Conservation (phyloP, 495 filamentous ascomycete species). For the Penicillium mononematosum region DNA sequence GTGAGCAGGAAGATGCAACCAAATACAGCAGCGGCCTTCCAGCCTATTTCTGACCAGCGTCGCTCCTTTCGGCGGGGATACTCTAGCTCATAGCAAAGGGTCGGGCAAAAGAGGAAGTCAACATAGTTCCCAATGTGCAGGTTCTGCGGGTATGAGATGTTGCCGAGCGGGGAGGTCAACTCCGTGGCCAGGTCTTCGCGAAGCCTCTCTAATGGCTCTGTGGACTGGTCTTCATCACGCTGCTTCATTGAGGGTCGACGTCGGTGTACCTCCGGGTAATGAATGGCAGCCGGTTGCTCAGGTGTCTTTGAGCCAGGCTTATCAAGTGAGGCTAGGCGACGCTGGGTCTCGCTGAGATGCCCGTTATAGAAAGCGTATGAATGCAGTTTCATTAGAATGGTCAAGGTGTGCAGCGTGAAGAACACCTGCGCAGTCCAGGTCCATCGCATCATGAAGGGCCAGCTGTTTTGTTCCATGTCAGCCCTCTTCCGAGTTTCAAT, state of each 20-base stretch:
- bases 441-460: conserved; percentile 87
- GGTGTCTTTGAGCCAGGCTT: conserved; percentile 67
- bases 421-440: conserved; percentile 95
- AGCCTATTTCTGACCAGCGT: conserved; percentile 78
- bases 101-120: conserved; percentile 90
- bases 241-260: conserved; percentile 35
- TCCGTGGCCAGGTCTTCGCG: conserved; percentile 88
- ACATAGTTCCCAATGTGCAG: conserved; percentile 76
- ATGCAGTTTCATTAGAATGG: conserved; percentile 97
- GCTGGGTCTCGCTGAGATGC: conserved; percentile 83
- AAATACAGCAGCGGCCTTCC: conserved; percentile 86
- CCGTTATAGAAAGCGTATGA: conserved; percentile 98
- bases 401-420: conserved; percentile 85
- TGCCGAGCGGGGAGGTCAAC: conserved; percentile 83
- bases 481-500: conserved; percentile 10
- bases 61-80: conserved; percentile 78
- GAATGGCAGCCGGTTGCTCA: conserved; percentile 57
- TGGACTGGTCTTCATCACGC: conserved; percentile 37
- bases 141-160: conserved; percentile 87
- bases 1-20: conserved; percentile 96
- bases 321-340: conserved; percentile 76
- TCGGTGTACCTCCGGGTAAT: conserved; percentile 66
- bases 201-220: conserved; percentile 58
- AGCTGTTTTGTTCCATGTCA: conserved; percentile 41
- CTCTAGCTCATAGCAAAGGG: conserved; percentile 95